Conservation (phyloP, 768 basidiomycete species). For the Termitomyces sp. region DNA sequence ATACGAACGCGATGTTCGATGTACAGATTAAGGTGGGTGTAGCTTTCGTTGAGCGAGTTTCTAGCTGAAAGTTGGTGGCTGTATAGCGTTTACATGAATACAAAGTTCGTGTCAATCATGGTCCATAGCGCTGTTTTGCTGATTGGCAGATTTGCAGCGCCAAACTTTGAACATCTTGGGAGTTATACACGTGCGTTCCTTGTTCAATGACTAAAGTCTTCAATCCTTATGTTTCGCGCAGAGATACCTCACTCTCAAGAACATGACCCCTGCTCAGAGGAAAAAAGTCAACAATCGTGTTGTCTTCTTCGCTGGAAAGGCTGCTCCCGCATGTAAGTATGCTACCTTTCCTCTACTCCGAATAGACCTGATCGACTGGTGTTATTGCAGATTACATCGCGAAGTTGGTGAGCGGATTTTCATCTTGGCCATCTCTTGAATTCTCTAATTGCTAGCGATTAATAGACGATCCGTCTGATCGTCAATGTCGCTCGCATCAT, state of each 20-base stretch:
- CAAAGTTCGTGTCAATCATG: slow-evolving; percentile 42
- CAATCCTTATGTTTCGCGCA: slow-evolving; percentile 22
- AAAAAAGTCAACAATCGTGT: slow-evolving; percentile 82
- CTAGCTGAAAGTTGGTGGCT: neutral
- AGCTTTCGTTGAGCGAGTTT: neutral
- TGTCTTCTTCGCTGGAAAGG: slow-evolving; percentile 97
- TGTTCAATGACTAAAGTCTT: neutral
- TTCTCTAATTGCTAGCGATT: neutral
- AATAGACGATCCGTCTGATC: slow-evolving; percentile 85
- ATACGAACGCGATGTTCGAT: slow-evolving; percentile 80
- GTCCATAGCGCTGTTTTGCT: neutral
- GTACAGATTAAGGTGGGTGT: slow-evolving; percentile 75
- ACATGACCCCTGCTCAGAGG: slow-evolving; percentile 69
- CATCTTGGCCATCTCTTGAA: neutral
- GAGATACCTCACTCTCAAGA: slow-evolving; percentile 81
- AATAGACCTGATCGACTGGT: slow-evolving; percentile 6
- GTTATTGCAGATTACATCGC: slow-evolving; percentile 71
- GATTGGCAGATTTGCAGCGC: slow-evolving; percentile 41
- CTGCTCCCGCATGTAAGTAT: slow-evolving; percentile 81
- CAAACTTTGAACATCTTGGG: slow-evolving; percentile 94
- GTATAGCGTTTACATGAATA: slow-evolving; percentile 84
- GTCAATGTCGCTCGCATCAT: slow-evolving; percentile 81
- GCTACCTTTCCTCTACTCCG: neutral
- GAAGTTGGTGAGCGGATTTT: slow-evolving; percentile 53
- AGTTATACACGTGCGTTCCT: slow-evolving; percentile 67